phyloP scores from a whole-genome alignment of 805 yeast genomes.

The Geotrichum ghanense region DNA sequence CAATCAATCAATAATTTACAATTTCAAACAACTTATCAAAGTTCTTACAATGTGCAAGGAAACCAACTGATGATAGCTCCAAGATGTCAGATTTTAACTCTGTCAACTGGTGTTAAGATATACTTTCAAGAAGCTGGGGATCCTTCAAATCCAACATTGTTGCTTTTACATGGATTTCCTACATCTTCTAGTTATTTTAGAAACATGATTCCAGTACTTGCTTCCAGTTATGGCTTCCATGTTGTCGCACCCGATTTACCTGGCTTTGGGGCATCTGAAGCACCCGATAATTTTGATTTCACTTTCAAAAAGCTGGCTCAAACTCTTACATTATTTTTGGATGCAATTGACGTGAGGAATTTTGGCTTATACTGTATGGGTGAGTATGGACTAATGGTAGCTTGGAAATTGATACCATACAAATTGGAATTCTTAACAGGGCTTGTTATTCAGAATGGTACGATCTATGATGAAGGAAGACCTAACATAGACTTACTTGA shows the following conservation, averaged over 20 bases:
- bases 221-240: slow-evolving; percentile 27
- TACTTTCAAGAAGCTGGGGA: slow-evolving; percentile 33
- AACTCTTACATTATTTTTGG: slow-evolving; percentile 25
- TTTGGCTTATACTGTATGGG: slow-evolving; percentile 30
- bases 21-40: too few relatives aligned
- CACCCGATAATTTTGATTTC: slow-evolving; percentile 21
- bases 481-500: slow-evolving; percentile 30
- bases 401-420: slow-evolving; percentile 28
- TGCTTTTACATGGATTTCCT: slow-evolving; percentile 36
- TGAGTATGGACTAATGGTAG: slow-evolving; percentile 37
- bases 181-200: slow-evolving; percentile 33
- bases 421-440: slow-evolving; percentile 24
- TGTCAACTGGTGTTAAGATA: slow-evolving; percentile 23
- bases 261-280: slow-evolving; percentile 30
- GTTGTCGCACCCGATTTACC: slow-evolving; percentile 38
- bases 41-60: too few relatives aligned
- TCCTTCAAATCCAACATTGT: slow-evolving; percentile 24
- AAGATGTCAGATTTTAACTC: slow-evolving; percentile 3
- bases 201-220: slow-evolving; percentile 28
- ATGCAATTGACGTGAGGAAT: slow-evolving; percentile 19
- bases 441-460: slow-evolving; percentile 33
- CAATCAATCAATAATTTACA: too few relatives aligned
- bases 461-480: slow-evolving; percentile 35
- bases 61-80: too few relatives aligned
- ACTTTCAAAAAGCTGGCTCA: slow-evolving; percentile 27